Evolutionary conservation across 1,284 basidiomycete species (phyloP), one percentile per base, ranked within the genome.

Genomic region (Crucibulum parvulum): DNA sequence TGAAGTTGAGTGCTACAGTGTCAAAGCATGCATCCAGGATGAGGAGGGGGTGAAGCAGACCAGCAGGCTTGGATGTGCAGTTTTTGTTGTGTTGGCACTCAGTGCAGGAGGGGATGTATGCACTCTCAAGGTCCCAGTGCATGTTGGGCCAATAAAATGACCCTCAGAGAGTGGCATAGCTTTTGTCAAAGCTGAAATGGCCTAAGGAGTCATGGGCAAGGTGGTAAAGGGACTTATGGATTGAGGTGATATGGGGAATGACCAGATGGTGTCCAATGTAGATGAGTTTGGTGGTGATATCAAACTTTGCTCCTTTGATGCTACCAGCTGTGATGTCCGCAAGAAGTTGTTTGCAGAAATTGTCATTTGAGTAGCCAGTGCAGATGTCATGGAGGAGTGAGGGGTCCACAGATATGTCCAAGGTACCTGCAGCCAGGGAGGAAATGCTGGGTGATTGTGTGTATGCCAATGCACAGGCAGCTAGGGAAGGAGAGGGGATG

Each of bases 31-130:
- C 24, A 37, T 75, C 67, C 0, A 75, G 74, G 0, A 78, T 62
- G 0, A 72, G 72, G 0, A 78, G 62, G 0, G 66, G 66, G 38
- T 70, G 68, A 10, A 69, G 50, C 2, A 65, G 68, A 0, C 68
- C 66, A 7, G 56, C 24, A 1, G 59, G 45, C 13, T 60, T 53
- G 1, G 46, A 18, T 15, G 67, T 70, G 3, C 41, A 31, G 24
- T 8, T 56, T 37, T 80, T 82, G 51, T 76, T 75, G 0, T 59
- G 55, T 53, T 78, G 71, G 45, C 79, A 81, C 0, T 69, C 64
- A 0, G 63, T 55, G 58, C 82, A 84, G 0, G 70, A 60, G 0
- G 71, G 66, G 0, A 75, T 65, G 18, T 81, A 75, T 2, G 59
- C 37, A 13, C 4, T 18, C 24, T 62, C 13, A 39, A 68, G 31